Evolutionary conservation across 2,329 filamentous ascomycete genomes (phyloP).

Genomic region (Pseudogymnoascus sp.): DNA sequence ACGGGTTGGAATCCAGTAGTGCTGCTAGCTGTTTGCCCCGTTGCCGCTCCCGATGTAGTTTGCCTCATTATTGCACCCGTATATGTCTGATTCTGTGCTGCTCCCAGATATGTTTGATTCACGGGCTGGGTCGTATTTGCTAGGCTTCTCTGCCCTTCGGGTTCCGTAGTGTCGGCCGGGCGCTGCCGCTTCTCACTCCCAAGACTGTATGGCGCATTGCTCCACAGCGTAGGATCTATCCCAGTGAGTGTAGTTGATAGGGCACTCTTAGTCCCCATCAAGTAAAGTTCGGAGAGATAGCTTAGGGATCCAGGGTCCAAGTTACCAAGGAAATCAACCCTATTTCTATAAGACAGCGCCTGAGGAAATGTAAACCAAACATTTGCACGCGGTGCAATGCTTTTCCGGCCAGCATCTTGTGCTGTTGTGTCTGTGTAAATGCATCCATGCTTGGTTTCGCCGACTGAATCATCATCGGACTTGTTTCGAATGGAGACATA

Average conservation of each 20-base stretch:
- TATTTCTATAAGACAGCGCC: background rate
- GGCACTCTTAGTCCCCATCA: background rate
- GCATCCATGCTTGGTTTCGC: background rate
- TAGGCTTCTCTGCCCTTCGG: background rate
- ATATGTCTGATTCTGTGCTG: background rate
- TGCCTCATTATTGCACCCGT: background rate
- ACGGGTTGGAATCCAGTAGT: background rate
- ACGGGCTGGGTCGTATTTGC: background rate
- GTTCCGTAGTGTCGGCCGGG: background rate
- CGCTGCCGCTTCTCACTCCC: background rate
- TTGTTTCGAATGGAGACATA: background rate
- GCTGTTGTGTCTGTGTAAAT: background rate
- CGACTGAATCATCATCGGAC: background rate
- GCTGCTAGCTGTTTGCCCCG: background rate
- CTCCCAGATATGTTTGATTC: background rate
- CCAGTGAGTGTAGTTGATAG: background rate
- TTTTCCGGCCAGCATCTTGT: background rate
- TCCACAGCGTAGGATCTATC: background rate
- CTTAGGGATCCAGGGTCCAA: background rate
- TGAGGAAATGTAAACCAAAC: background rate
- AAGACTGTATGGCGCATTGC: background rate
- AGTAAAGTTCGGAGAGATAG: background rate
- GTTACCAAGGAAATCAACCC: background rate
- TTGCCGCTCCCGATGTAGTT: background rate
- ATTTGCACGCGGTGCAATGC: background rate